Evolutionary conservation across 352 stramenopile genomes (phyloP).

Genomic region (Phytopythium aichiense): DNA sequence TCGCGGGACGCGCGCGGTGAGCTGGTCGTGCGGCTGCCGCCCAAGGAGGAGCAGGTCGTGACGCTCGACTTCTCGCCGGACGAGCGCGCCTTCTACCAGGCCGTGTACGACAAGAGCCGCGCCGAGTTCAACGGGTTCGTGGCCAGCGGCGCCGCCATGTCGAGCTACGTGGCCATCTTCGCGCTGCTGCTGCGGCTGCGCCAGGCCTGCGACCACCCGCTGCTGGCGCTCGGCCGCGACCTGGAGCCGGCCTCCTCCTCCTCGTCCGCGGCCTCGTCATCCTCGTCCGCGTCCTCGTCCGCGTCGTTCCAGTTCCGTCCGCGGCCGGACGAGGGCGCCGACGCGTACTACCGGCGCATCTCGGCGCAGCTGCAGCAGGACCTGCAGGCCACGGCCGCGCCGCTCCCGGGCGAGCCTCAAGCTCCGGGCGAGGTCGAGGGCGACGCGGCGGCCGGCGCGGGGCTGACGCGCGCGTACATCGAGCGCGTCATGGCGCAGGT

Average conservation of each 20-base stretch:
- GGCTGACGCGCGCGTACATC: constrained; percentile 56
- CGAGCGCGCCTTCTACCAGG: constrained; percentile 85
- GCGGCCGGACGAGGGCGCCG: constrained; percentile 42
- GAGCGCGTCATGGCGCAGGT: constrained; percentile 74
- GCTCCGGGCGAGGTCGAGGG: not conserved
- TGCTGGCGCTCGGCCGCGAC: constrained; percentile 74
- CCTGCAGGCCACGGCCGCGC: constrained; percentile 17
- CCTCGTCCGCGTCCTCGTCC: constrained; percentile 11
- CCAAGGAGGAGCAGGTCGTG: constrained; percentile 66
- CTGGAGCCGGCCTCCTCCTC: constrained; percentile 35
- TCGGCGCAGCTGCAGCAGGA: constrained; percentile 46
- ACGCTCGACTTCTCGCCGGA: constrained; percentile 64
- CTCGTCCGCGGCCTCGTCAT: constrained; percentile 2
- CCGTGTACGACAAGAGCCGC: constrained; percentile 80
- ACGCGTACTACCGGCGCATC: constrained; percentile 62
- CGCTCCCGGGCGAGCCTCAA: not conserved
- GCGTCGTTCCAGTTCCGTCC: constrained; percentile 34
- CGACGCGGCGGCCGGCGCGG: constrained; percentile 1
- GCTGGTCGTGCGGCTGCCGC: constrained; percentile 64
- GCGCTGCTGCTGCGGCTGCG: constrained; percentile 82
- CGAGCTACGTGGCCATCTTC: constrained; percentile 89
- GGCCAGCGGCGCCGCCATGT: constrained; percentile 58
- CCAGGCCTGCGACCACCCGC: constrained; percentile 89
- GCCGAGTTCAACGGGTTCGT: constrained; percentile 89
- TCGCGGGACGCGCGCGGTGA: constrained; percentile 60